Evolutionary conservation across 768 basidiomycete species (phyloP).

Genomic region (Tubosaeta sp.): DNA sequence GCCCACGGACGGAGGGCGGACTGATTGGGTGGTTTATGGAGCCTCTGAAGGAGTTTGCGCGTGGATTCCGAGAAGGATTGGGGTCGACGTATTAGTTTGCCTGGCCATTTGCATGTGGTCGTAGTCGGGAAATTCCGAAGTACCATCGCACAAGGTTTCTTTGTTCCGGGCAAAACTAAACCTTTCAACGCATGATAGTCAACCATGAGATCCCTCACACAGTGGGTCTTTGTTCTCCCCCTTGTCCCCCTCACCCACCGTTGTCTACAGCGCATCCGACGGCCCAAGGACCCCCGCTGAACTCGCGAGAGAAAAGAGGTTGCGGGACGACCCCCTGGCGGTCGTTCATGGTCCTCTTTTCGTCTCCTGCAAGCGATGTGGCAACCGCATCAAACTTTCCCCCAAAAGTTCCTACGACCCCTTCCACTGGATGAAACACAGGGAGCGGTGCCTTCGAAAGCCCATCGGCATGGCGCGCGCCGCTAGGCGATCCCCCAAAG

Average conservation of each 20-base stretch:
- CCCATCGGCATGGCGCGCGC: slow-evolving; percentile 20
- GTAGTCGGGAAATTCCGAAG: slow-evolving; percentile 28
- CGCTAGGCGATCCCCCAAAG: slow-evolving; percentile 18
- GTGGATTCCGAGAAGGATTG: slow-evolving; percentile 65
- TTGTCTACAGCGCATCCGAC: slow-evolving; percentile 20
- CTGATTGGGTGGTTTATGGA: slow-evolving; percentile 56
- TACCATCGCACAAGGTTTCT: no score
- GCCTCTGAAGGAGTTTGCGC: slow-evolving; percentile 60
- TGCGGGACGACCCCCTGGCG: slow-evolving; percentile 52
- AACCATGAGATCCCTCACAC: slow-evolving; percentile 18
- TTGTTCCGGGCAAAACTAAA: slow-evolving; percentile 5
- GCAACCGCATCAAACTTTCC: slow-evolving; percentile 58
- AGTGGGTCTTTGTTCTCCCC: slow-evolving; percentile 14
- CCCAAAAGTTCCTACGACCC: slow-evolving; percentile 62
- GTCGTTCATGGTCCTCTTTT: slow-evolving; percentile 46
- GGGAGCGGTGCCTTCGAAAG: slow-evolving; percentile 54
- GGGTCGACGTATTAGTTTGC: slow-evolving; percentile 17
- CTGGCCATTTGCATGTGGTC: no score
- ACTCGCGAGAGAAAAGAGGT: slow-evolving; percentile 45
- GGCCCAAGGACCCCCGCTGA: slow-evolving; percentile 38
- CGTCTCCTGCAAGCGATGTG: slow-evolving; percentile 55
- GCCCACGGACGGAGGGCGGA: slow-evolving; percentile 46
- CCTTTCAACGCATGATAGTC: not conserved
- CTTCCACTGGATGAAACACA: slow-evolving; percentile 65
- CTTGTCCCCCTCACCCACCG: slow-evolving; percentile 9